phyloP scores from a whole-genome alignment of 108 stramenopile genomes.

The Nannochloropsis salina region DNA sequence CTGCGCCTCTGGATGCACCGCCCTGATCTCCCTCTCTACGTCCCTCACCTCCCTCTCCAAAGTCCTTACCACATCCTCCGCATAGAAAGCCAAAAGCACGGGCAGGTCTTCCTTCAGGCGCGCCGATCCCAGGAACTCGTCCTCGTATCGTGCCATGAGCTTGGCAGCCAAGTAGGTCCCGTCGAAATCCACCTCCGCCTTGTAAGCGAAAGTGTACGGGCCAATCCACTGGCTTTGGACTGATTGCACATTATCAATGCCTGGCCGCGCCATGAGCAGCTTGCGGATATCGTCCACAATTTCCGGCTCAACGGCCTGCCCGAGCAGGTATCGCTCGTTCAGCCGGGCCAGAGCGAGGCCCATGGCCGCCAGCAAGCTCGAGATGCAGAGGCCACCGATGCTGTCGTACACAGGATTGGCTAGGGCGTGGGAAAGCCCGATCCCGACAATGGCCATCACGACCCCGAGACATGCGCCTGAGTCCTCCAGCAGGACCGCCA shows the following conservation, averaged over 20 bases:
- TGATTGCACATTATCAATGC: conserved; percentile 71
- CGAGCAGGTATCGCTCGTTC: conserved; percentile 85
- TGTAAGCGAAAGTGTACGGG: conserved; percentile 91
- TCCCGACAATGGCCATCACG: conserved; percentile 82
- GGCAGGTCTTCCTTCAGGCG: conserved; percentile 59
- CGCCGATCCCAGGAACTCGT: conserved; percentile 45
- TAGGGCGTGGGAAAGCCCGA: conserved; percentile 65
- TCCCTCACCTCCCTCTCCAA: conserved; percentile 86
- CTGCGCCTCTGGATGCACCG: conserved; percentile 80
- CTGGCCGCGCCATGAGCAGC: conserved; percentile 65
- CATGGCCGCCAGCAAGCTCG: conserved; percentile 73
- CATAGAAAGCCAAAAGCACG: conserved; percentile 83
- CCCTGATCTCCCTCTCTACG: conserved; percentile 82
- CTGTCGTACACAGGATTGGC: conserved; percentile 78
- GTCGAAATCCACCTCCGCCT: conserved; percentile 97
- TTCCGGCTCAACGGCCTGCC: conserved; percentile 77
- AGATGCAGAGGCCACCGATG: conserved; percentile 80
- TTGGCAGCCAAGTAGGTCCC: conserved; percentile 92
- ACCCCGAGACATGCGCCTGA: conserved; percentile 91
- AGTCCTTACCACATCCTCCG: conserved; percentile 92
- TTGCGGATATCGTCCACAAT: conserved; percentile 72
- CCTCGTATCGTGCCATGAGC: conserved; percentile 53
- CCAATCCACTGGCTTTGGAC: conserved; percentile 94
- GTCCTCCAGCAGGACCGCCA: conserved; percentile 92
- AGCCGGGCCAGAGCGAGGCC: conserved; percentile 69